Conservation (phyloP, 2,329 filamentous ascomycete genomes). For the Aaosphaeria arxii region DNA sequence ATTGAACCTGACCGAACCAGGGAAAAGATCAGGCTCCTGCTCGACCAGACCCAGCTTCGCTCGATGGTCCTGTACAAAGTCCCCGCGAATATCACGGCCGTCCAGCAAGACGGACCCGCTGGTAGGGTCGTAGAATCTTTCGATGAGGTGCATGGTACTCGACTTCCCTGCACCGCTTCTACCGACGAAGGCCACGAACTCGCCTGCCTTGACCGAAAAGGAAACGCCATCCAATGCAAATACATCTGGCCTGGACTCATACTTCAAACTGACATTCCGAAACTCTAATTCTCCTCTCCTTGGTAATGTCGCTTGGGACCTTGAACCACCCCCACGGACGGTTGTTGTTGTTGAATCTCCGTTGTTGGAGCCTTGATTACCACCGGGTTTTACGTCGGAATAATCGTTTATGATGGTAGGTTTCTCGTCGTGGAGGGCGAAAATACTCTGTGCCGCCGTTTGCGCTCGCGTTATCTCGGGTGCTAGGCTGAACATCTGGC, state of each 20-base stretch:
- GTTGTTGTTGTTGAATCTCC: neutral
- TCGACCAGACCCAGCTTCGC: constrained; percentile 42
- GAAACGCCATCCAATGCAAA: constrained; percentile 37
- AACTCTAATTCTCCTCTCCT: constrained; percentile 31
- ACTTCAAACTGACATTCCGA: constrained; percentile 29
- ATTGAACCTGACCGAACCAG: constrained; percentile 44
- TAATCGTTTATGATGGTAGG: constrained; percentile 34
- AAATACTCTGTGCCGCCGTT: constrained; percentile 43
- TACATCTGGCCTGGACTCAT: constrained; percentile 26
- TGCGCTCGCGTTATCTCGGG: constrained; percentile 46
- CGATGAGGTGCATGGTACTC: constrained; percentile 45
- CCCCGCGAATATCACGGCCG: constrained; percentile 39
- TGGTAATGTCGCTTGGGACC: neutral
- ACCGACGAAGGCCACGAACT: constrained; percentile 42
- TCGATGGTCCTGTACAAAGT: constrained; percentile 36
- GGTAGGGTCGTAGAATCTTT: constrained; percentile 45
- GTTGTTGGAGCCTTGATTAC: neutral
- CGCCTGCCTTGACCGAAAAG: constrained; percentile 36
- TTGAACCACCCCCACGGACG: neutral
- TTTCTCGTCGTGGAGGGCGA: constrained; percentile 39
- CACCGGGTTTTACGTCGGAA: neutral
- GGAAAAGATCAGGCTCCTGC: constrained; percentile 47
- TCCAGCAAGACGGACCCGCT: constrained; percentile 40
- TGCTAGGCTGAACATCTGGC: constrained; percentile 46
- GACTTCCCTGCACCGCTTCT: constrained; percentile 47